phyloP scores from a whole-genome alignment of 139 green algal species.

The Volvox reticuliferus region DNA sequence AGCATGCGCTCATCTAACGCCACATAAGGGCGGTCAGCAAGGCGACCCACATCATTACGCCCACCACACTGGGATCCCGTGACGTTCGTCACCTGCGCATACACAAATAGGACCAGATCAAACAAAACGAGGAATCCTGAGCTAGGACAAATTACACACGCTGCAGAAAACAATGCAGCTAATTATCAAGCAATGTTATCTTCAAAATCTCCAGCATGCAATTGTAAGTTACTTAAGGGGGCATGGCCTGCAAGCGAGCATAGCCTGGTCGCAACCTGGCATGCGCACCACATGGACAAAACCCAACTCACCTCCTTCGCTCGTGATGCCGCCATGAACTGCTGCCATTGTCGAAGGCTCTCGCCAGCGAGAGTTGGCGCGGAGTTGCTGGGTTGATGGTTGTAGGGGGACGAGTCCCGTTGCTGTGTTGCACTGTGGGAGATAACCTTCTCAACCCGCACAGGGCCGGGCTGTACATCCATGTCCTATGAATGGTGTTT shows the following conservation, averaged over 20 bases:
- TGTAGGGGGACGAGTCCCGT: neutral
- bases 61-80: neutral
- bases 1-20: slow-evolving; percentile 17
- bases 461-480: slow-evolving; percentile 17
- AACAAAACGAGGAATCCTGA: no score
- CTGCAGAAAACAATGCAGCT: no score
- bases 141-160: no score
- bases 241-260: no score
- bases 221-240: no score
- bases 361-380: neutral
- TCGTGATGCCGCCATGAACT: slow-evolving; percentile 34
- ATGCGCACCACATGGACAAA: neutral
- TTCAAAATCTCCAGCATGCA: no score
- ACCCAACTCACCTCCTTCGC: slow-evolving; percentile 11
- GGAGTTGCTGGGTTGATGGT: neutral
- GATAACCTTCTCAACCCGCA: slow-evolving; percentile 12
- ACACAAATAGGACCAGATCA: neutral
- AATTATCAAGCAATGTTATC: no score
- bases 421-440: neutral
- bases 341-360: slow-evolving; percentile 17
- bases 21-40: neutral
- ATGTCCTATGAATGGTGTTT: neutral
- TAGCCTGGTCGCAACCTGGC: no score
- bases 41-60: neutral
- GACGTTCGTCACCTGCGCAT: slow-evolving; percentile 34